Base-by-base conservation (phyloP, 345 rosid species). In the Eucalyptus pauciflora region DNA sequence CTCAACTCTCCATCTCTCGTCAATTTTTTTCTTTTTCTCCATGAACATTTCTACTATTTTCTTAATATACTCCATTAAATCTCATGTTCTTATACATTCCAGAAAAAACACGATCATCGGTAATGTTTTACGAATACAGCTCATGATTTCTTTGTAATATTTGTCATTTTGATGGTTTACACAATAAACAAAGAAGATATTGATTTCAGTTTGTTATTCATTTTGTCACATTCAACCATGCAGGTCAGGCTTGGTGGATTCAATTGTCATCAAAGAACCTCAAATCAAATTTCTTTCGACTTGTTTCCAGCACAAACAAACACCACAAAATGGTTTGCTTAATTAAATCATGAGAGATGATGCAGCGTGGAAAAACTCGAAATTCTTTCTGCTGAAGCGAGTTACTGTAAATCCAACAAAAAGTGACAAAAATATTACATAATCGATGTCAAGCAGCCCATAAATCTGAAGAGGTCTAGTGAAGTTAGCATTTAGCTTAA, bases 61-160 rank as follows among this genome's bases (percentile, higher is more conserved):
- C 62, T 10, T 1, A 56, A 56, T 24, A 56, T 10, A 24, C 62
- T 56, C 24, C 62, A 24, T 25, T 24, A 56, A 24, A 24, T 56
- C 62, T 10, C 29, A 56, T 2, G 62, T 56, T 56, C 29, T 56
- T 56, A 9, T 24, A 9, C 29, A 25, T 56, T 56, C 62, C 29
- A 10, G 13, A 56, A 22, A 24, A 56, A 56, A 2, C 62, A 0
- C 62, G 0, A 20, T 20, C 25, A 18, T 52, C 25, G 0, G 2
- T 52, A 20, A 24, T 24, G 29, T 56, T 56, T 56, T 4, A 24
- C 6, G 62, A 56, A 56, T 56, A 24, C 62, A 56, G 13, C 29
- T 56, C 13, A 24, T 24, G 10, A 56, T 56, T 56, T 56, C 13
- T 56, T 56, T 56, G 62, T 24, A 56, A 56, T 56, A 56, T 56